Base-by-base conservation (phyloP, 805 yeast genomes). In the Lipomyces kockii region DNA sequence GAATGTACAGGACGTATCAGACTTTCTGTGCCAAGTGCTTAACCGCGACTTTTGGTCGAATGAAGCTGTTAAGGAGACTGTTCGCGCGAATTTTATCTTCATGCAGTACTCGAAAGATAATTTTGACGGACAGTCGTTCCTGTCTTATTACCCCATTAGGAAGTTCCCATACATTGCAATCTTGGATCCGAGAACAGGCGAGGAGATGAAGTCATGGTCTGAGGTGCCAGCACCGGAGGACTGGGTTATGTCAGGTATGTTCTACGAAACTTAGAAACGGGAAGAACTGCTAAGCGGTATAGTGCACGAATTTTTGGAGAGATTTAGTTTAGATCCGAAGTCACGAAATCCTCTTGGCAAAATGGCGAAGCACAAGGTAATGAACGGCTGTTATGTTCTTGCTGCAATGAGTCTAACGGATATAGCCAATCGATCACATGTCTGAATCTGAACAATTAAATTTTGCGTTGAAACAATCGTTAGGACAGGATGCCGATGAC, bases 151-250 rank as follows among this genome's bases (percentile, higher is more conserved):
- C 77, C 88, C 89, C 2, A 83, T 90, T 58, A 85, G 83, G 29
- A 61, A 60, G 29, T 89, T 80, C 76, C 99, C 99, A 0, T 98
- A 95, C 76, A 87, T 95, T 54, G 90, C 97, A 0, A 90, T 95
- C 52, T 77, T 95, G 60, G 99, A 95, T 75, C 98, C 99, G 1
- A 86, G 93, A 76, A 95, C 99, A 0, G 98, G 98, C 27, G 99
- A 95, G 78, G 83, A 97, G 67, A 84, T 92, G 64, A 84, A 85
- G 72, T 83, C 82, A 62, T 95, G 98, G 97, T 80, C 82, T n/a
- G 79, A 78, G 37, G 88, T 63, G 20, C 58, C 69, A 7, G 51
- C 71, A 9, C 66, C 73, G 17, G 66, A 62, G 14, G 73, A 70
- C 14, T 71, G 71, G 67, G 64, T 71, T 17, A 59, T 61, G 64